Evolutionary conservation across 257 asterid genomes (phyloP), one percentile per base, ranked within the genome.

Genomic region (Solanum chiquidenum): DNA sequence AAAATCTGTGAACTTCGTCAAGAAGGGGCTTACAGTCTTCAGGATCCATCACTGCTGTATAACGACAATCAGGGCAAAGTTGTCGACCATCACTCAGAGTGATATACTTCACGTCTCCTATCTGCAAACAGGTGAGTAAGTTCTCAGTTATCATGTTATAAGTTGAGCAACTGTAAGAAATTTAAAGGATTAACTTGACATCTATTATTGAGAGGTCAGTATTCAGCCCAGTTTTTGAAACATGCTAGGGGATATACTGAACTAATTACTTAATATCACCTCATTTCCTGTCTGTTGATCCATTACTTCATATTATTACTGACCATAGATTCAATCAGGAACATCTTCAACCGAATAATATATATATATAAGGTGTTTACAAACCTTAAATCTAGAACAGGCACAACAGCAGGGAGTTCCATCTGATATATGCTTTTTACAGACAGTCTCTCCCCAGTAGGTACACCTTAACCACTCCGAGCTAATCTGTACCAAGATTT

Each of bases 31-130:
- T 83, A 37, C 72, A 83, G 75, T 37, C 74, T 62, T 83, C 86
- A 58, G 86, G 85, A 79, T 79, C 85, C 85, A 79, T 46, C 66
- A 79, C 85, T 44, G 85, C 85, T 79, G 85, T 83, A 83, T 58
- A 62, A 60, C 14, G 55, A 83, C 86, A 83, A 62, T 83, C 86
- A 34, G 86, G 86, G 75, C 86, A 83, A 62, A 83, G 86, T 62
- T 55, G 40, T 58, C 86, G 86, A 62, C 16, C 86, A 62, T 83
- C 86, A 62, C 55, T 83, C 52, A 83, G 86, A 83, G 72, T 83
- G 52, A 55, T 83, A 83, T 58, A 83, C 66, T 27, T 79, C 8
- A 79, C 20, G 9, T 27, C 85, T 79, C 38, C 85, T 27, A 79
- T 79, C 85, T 79, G 66, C 40, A 79, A 79, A 46, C n/a, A 79